Evolutionary conservation across 768 basidiomycete species (phyloP).

Genomic region (Holtermannia corniformis): DNA sequence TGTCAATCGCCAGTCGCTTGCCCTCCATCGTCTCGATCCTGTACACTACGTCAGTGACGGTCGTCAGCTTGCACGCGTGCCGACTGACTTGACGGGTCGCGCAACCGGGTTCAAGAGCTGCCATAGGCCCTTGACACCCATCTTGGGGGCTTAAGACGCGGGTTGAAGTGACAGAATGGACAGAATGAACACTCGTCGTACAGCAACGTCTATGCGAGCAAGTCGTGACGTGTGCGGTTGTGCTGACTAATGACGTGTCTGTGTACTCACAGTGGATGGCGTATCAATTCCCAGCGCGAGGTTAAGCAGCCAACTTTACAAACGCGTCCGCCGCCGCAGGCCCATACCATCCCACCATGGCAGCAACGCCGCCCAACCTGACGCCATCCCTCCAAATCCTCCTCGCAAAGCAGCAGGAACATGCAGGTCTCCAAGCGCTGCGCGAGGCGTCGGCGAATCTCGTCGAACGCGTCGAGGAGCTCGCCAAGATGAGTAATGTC

Average conservation of each 20-base stretch:
- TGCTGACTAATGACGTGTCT: too few species aligned
- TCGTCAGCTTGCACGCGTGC: not conserved
- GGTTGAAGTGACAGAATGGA: too few species aligned
- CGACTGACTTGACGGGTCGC: constrained; percentile 73
- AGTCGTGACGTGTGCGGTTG: too few species aligned
- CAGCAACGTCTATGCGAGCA: too few species aligned
- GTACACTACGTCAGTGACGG: constrained; percentile 7
- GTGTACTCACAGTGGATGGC: too few species aligned
- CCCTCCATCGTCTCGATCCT: constrained; percentile 92
- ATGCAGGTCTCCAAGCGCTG: constrained; percentile 38
- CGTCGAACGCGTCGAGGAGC: constrained; percentile 33
- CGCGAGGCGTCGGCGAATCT: constrained; percentile 32
- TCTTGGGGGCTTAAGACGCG: constrained; percentile 32
- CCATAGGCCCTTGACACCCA: constrained; percentile 99
- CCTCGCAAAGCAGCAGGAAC: constrained; percentile 42
- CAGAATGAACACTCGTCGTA: too few species aligned
- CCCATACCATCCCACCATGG: not conserved
- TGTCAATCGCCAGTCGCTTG: constrained; percentile 94
- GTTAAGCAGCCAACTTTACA: not conserved
- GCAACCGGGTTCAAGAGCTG: constrained; percentile 84
- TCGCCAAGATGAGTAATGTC: constrained; percentile 40
- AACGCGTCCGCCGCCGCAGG: too few species aligned
- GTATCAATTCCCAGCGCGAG: too few species aligned
- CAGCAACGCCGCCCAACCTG: constrained; percentile 10
- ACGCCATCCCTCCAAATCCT: constrained; percentile 31